These are phyloP conservation scores for Diaporthe vaccinii DNA, from an alignment of 2,329 filamentous ascomycete species.

Conservation along the genomic window DNA sequence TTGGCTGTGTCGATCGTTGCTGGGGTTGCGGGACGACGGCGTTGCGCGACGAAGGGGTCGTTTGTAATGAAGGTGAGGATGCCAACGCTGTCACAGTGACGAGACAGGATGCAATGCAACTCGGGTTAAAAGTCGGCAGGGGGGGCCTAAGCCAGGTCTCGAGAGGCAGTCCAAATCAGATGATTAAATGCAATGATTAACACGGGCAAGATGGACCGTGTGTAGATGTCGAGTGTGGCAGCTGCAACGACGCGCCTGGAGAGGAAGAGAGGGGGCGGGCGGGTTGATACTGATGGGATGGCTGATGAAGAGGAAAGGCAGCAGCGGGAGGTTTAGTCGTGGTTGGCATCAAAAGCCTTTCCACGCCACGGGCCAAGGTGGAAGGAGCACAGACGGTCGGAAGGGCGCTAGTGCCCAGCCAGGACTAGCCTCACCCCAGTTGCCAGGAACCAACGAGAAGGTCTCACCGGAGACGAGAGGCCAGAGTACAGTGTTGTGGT, in stretches of 20 bases:
- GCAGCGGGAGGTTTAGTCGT: slow-evolving; percentile 22
- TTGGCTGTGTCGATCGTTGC: not conserved
- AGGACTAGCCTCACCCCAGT: slow-evolving; percentile 17
- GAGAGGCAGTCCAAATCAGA: slow-evolving; percentile 2
- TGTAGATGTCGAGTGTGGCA: not conserved
- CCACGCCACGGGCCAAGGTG: slow-evolving; percentile 36
- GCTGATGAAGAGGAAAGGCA: slow-evolving; percentile 26
- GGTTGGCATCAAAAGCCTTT: slow-evolving; percentile 39
- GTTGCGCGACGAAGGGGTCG: slow-evolving; percentile 29
- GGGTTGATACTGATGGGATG: slow-evolving; percentile 28
- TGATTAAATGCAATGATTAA: slow-evolving; percentile 25
- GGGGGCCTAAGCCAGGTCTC: slow-evolving; percentile 11
- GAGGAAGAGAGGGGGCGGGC: not conserved
- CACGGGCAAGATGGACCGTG: not conserved
- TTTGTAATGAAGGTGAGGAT: slow-evolving; percentile 40
- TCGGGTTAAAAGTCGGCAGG: not conserved
- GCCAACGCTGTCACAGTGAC: slow-evolving; percentile 21
- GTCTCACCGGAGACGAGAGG: not conserved
- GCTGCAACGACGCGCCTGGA: slow-evolving; percentile 32
- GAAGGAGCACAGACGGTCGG: slow-evolving; percentile 22
- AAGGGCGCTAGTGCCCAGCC: slow-evolving; percentile 22
- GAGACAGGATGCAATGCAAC: slow-evolving; percentile 15
- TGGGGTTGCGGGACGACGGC: not conserved
- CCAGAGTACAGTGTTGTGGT: not conserved
- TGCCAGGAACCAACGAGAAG: slow-evolving; percentile 2